Conservation (phyloP, 2,329 filamentous ascomycete genomes). For the Fusarium newnesense region DNA sequence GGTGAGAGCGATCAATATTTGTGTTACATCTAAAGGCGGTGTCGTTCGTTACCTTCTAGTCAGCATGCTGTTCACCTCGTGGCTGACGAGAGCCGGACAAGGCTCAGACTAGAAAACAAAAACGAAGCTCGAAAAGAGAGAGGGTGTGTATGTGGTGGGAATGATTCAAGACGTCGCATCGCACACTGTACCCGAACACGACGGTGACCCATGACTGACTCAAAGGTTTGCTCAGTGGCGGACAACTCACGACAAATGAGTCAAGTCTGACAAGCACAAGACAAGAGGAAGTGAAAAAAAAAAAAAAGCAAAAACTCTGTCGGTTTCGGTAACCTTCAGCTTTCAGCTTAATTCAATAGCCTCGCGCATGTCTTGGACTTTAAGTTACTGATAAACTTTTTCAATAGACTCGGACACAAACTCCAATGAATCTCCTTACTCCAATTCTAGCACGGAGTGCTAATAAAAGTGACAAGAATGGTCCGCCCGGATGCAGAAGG, state of each 20-base stretch:
- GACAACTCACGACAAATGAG: conserved; percentile 11
- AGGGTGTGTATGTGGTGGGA: neutral
- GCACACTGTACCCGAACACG: conserved; percentile 27
- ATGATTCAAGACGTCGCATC: neutral
- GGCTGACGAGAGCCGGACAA: conserved; percentile 31
- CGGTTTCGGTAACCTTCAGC: neutral
- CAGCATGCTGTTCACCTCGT: neutral
- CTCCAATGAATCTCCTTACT: conserved; percentile 7
- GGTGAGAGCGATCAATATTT: conserved; percentile 7
- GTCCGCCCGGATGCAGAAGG: neutral
- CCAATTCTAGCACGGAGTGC: neutral
- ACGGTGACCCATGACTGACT: conserved; percentile 26
- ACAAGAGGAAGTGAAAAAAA: neutral
- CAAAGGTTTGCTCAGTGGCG: conserved; percentile 33
- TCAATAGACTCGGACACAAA: conserved; percentile 20
- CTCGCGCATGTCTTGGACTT: conserved; percentile 1
- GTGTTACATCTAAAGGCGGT: conserved; percentile 17
- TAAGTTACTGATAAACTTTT: neutral
- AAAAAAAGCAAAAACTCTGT: conserved; percentile 8
- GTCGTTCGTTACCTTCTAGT: conserved; percentile 8
- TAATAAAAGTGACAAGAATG: neutral
- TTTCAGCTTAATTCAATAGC: neutral
- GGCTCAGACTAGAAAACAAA: conserved; percentile 7
- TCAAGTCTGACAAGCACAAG: neutral
- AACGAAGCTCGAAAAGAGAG: neutral